Conservation (phyloP, 345 rosid genomes). For the Rhizophora apiculata region DNA sequence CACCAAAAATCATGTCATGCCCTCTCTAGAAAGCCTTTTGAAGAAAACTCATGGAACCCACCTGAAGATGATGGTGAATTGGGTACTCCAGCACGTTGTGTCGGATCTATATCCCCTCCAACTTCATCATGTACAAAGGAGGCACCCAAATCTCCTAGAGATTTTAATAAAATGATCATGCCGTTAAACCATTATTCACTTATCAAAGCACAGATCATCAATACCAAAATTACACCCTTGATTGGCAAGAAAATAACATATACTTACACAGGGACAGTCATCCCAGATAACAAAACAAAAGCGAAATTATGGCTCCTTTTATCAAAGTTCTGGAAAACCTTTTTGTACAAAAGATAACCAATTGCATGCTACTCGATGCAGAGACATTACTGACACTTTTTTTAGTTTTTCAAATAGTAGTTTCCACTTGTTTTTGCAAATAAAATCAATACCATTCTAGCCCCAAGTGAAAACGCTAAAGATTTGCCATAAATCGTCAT, state of each 20-base stretch:
- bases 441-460: too few relatives aligned
- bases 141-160: slow-evolving; percentile 87
- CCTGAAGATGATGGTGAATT: slow-evolving; percentile 98
- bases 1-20: slow-evolving; percentile 59
- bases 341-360: too few relatives aligned
- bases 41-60: slow-evolving; percentile 97
- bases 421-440: too few relatives aligned
- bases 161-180: slow-evolving; percentile 5
- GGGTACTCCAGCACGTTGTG: slow-evolving; percentile 72
- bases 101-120: slow-evolving; percentile 48
- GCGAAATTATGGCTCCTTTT: too few relatives aligned
- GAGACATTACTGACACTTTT: too few relatives aligned
- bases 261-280: too few relatives aligned
- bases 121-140: slow-evolving; percentile 59
- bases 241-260: not conserved
- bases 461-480: too few relatives aligned
- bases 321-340: too few relatives aligned
- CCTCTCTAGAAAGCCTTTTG: slow-evolving; percentile 78
- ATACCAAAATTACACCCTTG: not conserved
- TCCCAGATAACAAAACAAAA: too few relatives aligned
- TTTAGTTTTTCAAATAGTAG: too few relatives aligned
- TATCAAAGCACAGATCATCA: not conserved
- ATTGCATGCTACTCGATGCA: too few relatives aligned
- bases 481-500: too few relatives aligned
- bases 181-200: not conserved